Evolutionary conservation across 1,284 basidiomycete species (phyloP), one percentile per base, ranked within the genome.

Genomic region (Cystobasidium sp.): DNA sequence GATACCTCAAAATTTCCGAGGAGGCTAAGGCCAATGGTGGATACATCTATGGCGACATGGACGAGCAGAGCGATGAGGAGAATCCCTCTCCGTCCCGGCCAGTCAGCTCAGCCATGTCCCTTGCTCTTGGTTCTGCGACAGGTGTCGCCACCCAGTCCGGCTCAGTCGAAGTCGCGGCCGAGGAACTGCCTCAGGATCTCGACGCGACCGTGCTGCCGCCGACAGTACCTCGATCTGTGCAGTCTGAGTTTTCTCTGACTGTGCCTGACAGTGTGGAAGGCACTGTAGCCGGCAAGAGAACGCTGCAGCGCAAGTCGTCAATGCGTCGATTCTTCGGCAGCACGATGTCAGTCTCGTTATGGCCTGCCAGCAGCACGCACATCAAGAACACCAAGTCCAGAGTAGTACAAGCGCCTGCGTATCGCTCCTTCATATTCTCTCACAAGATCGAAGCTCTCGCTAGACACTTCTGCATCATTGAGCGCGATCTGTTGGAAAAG

Each of bases 401-500:
- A 7, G 20, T 41, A 41, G 31, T n/a, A 12, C 56, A 61, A n/a
- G 31, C 20, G 22, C 56, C 52, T 14, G 37, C 41, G 53, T 66
- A 68, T 63, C 70, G 63, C 20, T 73, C 70, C n/a, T 65, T 65
- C 55, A 16, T 76, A 6, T 49, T 76, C 8, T 44, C 41, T 9
- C 68, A 46, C 52, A 73, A 80, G 18, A 83, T 91, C 1, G 88
- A 88, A 65, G 84, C 83, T 4, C 82, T 96, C 24, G 91, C 91
- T 0, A 86, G 89, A 69, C 91, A 94, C 78, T 90, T 94, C 80
- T 87, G 89, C 12, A 89, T 94, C 85, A 93, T 96, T 79, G 93
- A 96, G 77, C 86, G 90, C 20, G 93, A 95, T 80, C 83, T 96
- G 68, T 91, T 94, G 81, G 88, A 91, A 79, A 86, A 87, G 22